These are phyloP conservation scores for Ambrosiella beaveri DNA, from an alignment of 2,329 filamentous ascomycete genomes.

Conservation along the genomic window DNA sequence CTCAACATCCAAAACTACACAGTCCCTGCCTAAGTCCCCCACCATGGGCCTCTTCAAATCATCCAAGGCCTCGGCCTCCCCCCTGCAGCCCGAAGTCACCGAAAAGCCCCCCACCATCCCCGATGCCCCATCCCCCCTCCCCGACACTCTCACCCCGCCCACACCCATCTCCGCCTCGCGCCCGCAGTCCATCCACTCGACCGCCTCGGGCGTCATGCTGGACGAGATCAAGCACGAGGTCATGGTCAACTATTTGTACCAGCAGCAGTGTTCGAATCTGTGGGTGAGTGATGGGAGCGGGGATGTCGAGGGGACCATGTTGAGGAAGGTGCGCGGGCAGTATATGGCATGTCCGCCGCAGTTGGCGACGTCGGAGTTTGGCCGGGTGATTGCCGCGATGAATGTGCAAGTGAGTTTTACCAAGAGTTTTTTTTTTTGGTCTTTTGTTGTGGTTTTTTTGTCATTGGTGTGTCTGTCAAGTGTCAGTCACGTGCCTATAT, in stretches of 20 bases:
- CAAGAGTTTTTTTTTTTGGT: background rate
- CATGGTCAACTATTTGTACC: slow-evolving; percentile 70
- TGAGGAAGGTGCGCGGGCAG: slow-evolving; percentile 48
- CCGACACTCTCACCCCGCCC: background rate
- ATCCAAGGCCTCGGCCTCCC: background rate
- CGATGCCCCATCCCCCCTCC: background rate
- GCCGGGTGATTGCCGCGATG: slow-evolving; percentile 45
- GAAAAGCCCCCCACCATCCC: background rate
- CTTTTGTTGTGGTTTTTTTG: background rate
- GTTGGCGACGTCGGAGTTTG: slow-evolving; percentile 44
- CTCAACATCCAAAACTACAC: background rate
- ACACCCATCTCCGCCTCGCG: background rate
- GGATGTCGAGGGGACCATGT: slow-evolving; percentile 52
- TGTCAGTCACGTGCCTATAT: too few species aligned
- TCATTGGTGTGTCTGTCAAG: background rate
- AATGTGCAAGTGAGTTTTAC: slow-evolving; percentile 45
- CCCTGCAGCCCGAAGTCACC: background rate
- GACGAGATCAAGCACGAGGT: slow-evolving; percentile 67
- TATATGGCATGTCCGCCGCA: slow-evolving; percentile 59
- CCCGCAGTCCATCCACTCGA: background rate
- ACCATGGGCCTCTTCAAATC: background rate
- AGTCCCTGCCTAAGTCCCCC: background rate
- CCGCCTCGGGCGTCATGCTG: slow-evolving; percentile 27
- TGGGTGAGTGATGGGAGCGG: slow-evolving; percentile 57
- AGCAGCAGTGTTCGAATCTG: slow-evolving; percentile 57